These are phyloP conservation scores for Cercospora sp. DNA, from an alignment of 2,329 filamentous ascomycete species.

Conservation along the genomic window DNA sequence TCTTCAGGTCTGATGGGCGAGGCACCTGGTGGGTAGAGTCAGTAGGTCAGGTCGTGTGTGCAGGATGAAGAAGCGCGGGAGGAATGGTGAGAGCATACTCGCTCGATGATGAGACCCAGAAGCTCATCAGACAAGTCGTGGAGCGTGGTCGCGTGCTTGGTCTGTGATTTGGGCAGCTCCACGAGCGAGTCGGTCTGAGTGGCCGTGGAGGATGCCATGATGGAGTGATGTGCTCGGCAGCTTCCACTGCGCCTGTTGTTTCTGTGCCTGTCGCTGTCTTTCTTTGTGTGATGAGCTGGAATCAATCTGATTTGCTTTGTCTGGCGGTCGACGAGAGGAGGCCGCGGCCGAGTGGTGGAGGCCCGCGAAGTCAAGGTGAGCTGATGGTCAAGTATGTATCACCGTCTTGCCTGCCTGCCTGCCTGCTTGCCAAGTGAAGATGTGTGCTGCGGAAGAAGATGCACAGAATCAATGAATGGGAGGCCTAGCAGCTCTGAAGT, in stretches of 20 bases:
- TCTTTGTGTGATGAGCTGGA: not conserved
- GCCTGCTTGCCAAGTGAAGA: not conserved
- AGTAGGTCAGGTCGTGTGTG: slow-evolving; percentile 2
- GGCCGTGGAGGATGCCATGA: slow-evolving; percentile 26
- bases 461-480: not conserved
- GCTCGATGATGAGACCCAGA: slow-evolving; percentile 31
- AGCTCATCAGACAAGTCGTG: slow-evolving; percentile 31
- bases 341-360: not conserved
- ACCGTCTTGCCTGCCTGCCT: not conserved
- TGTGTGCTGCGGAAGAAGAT: not conserved
- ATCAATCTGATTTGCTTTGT: not conserved
- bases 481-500: not conserved
- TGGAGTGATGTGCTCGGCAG: not conserved
- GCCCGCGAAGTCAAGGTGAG: not conserved
- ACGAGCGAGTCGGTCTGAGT: slow-evolving; percentile 23
- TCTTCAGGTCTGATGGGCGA: slow-evolving; percentile 51
- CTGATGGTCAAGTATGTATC: not conserved
- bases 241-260: not conserved
- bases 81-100: slow-evolving; percentile 20
- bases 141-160: slow-evolving; percentile 22
- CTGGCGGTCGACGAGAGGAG: not conserved
- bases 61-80: no score
- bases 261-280: not conserved
- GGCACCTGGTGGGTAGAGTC: slow-evolving; percentile 38
- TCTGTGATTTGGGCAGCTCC: not conserved